These are phyloP conservation scores for Cinnamomum chago DNA, from an alignment of 164 flowering plant species.

Conservation along the genomic window DNA sequence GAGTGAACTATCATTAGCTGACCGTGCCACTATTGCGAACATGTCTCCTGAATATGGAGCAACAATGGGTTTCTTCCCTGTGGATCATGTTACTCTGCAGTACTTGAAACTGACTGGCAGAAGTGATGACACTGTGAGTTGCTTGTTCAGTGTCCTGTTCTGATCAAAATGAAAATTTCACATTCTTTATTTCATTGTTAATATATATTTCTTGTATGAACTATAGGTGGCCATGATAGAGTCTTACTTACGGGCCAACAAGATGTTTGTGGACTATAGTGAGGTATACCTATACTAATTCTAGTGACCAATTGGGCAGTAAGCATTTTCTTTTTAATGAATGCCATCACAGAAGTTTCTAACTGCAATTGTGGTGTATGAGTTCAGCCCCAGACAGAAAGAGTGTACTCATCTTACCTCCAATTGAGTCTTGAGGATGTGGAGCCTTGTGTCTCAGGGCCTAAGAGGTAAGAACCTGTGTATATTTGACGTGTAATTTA, in stretches of 20 bases:
- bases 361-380: conserved; percentile 13
- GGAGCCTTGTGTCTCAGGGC: conserved; percentile 91
- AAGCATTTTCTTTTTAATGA: neutral
- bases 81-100: conserved; percentile 85
- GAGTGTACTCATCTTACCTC: conserved; percentile 78
- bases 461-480: conserved; percentile 55
- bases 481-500: neutral
- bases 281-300: conserved; percentile 37
- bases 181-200: neutral
- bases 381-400: conserved; percentile 70
- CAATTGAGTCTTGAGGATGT: conserved; percentile 69
- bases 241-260: conserved; percentile 79
- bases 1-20: conserved; percentile 77
- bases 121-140: conserved; percentile 87
- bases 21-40: conserved; percentile 92
- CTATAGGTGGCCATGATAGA: conserved; percentile 78
- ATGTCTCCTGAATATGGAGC: conserved; percentile 99
- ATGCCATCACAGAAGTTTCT: conserved; percentile 2
- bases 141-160: neutral
- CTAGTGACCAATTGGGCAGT: neutral
- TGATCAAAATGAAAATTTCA: neutral
- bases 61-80: conserved; percentile 98
- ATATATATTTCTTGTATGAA: neutral
- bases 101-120: conserved; percentile 89
- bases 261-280: conserved; percentile 81